phyloP scores from a whole-genome alignment of 306 rosid species.

The Vachellia pachyceras region DNA sequence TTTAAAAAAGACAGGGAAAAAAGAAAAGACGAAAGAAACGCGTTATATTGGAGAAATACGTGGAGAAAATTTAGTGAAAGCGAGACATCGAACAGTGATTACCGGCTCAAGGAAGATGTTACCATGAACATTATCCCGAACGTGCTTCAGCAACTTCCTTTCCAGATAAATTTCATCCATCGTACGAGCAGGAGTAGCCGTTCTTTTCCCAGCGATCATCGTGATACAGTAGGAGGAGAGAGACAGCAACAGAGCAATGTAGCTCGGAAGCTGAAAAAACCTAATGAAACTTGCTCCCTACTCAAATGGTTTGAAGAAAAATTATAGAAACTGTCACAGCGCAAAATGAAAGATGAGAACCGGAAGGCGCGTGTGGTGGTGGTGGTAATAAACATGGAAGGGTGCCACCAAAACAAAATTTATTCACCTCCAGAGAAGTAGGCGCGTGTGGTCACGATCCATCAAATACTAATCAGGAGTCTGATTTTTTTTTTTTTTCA shows the following conservation, averaged over 20 bases:
- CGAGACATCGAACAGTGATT: constrained; percentile 22
- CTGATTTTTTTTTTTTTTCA: background rate
- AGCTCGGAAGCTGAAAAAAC: constrained; percentile 7
- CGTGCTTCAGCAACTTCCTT: constrained; percentile 56
- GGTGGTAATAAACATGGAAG: background rate
- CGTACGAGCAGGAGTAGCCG: constrained; percentile 35
- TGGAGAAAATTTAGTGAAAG: background rate
- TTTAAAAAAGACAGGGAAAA: background rate
- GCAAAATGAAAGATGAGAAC: background rate
- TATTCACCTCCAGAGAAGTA: background rate
- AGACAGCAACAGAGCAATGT: constrained; percentile 7
- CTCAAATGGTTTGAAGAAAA: background rate
- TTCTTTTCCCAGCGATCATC: constrained; percentile 35
- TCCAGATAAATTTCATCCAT: constrained; percentile 40
- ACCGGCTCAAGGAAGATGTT: constrained; percentile 77
- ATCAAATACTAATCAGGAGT: too few relatives aligned
- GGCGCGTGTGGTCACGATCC: constrained; percentile 25
- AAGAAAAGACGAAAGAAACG: constrained; percentile 4
- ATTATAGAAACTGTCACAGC: background rate
- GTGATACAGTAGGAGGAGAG: background rate
- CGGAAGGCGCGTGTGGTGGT: constrained; percentile 12
- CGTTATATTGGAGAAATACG: background rate
- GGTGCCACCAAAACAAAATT: constrained; percentile 47
- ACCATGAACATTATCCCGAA: constrained; percentile 76
- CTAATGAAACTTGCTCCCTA: background rate